A percentile compares a stretch with the other conserved stretches of the same genome.
Evolutionary conservation across 2,329 filamentous ascomycete genomes (phyloP).

Genomic region (Leptographium lundbergii): DNA sequence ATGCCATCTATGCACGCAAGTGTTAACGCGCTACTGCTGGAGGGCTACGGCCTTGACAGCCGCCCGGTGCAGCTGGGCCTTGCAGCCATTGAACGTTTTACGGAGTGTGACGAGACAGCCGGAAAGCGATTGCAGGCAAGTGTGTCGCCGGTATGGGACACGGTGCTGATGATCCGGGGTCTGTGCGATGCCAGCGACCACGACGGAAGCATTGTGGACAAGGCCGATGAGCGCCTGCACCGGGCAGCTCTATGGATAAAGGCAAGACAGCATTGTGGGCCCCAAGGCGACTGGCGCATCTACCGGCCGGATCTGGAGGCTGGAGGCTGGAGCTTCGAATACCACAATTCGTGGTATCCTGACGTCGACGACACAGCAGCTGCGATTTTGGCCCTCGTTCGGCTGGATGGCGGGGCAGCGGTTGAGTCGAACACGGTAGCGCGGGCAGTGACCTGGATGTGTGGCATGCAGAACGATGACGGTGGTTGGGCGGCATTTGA

Average conservation of each 20-base stretch:
- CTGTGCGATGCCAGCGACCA: conserved; percentile 14
- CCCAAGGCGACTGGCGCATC: conserved; percentile 18
- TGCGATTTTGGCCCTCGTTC: conserved; percentile 17
- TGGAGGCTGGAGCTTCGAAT: conserved; percentile 20
- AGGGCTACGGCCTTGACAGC: conserved; percentile 1
- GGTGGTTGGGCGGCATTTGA: conserved; percentile 25
- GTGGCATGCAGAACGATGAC: conserved; percentile 24
- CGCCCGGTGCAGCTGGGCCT: neutral
- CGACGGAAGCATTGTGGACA: neutral
- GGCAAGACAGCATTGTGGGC: conserved; percentile 14
- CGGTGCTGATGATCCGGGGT: conserved; percentile 18
- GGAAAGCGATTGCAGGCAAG: conserved; percentile 18
- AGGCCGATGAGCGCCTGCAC: neutral
- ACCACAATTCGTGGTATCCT: conserved; percentile 19
- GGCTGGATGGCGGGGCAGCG: conserved; percentile 11
- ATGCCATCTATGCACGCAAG: conserved; percentile 15
- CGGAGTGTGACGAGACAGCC: conserved; percentile 10
- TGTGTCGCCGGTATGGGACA: conserved; percentile 23
- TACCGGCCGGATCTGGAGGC: conserved; percentile 12
- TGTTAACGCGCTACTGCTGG: conserved; percentile 3
- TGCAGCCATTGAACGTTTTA: neutral
- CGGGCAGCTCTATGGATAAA: conserved; percentile 11
- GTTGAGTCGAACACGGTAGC: neutral
- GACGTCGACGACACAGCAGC: conserved; percentile 22
- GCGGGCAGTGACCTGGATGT: conserved; percentile 15